phyloP scores from a whole-genome alignment of 78 protist genomes.

The Diacronema lutheri region DNA sequence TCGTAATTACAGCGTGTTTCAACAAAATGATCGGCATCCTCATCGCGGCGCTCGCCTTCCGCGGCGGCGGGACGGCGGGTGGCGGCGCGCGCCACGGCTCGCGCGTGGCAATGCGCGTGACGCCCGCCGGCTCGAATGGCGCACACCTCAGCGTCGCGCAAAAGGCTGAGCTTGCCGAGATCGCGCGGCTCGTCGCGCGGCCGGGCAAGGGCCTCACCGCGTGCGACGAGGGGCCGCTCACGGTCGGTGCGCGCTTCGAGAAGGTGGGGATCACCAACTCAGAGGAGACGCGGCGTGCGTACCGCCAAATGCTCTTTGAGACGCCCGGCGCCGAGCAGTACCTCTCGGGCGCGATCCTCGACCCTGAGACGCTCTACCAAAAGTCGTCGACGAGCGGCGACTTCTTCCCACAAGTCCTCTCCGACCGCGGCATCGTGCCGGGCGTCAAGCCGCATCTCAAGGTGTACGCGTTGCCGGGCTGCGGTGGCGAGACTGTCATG shows the following conservation, averaged over 20 bases:
- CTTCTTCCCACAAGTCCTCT: background rate
- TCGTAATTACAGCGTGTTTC: too few relatives aligned
- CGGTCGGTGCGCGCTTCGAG: conserved; percentile 52
- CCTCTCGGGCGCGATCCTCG: conserved; percentile 32
- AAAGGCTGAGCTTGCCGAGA: background rate
- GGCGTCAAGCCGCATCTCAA: conserved; percentile 40
- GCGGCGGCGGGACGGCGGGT: too few relatives aligned
- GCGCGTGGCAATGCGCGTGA: too few relatives aligned
- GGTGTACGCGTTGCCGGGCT: conserved; percentile 30
- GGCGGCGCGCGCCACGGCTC: too few relatives aligned
- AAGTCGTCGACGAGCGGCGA: background rate
- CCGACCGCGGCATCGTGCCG: conserved; percentile 24
- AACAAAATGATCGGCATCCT: too few relatives aligned
- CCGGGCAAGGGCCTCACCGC: conserved; percentile 26
- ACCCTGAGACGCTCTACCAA: conserved; percentile 39
- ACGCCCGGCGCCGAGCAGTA: background rate
- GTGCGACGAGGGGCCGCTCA: conserved; percentile 33
- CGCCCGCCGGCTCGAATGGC: too few relatives aligned
- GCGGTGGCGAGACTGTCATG: conserved; percentile 30
- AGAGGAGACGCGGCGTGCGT: conserved; percentile 81
- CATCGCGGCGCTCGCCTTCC: too few relatives aligned
- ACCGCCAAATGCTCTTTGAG: conserved; percentile 57
- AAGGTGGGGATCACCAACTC: conserved; percentile 77
- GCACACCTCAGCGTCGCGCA: background rate
- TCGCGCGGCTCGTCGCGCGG: background rate